Evolutionary conservation across 108 stramenopile species (phyloP).

Genomic region (Skeletonema marinoi): DNA sequence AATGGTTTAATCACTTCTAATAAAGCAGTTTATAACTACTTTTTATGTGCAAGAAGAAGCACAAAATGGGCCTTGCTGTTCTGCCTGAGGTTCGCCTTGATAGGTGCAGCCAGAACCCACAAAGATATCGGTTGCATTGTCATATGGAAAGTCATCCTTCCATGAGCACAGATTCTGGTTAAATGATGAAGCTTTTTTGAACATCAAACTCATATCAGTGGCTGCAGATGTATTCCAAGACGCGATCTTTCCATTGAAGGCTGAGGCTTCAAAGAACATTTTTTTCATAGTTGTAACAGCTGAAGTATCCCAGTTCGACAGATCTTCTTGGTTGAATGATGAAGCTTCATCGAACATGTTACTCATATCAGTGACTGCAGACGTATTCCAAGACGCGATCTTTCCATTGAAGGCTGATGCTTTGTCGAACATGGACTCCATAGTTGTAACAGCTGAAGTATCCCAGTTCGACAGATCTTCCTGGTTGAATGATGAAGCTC

Average conservation of each 20-base stretch:
- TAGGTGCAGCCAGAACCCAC: no score
- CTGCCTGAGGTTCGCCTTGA: no score
- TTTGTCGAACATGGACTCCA: conserved; percentile 32
- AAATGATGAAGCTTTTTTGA: no score
- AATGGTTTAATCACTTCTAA: no score
- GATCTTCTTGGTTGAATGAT: neutral
- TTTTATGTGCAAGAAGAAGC: no score
- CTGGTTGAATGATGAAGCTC: no score
- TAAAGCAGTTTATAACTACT: no score
- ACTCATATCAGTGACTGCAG: conserved; percentile 11
- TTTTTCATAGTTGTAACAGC: conserved; percentile 26
- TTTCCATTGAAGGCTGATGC: conserved; percentile 25
- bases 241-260: conserved; percentile 27
- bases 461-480: conserved; percentile 43
- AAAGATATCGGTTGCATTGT: no score
- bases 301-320: conserved; percentile 41
- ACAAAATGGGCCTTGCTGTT: no score
- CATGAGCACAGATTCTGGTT: no score
- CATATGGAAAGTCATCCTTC: no score
- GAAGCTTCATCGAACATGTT: no score
- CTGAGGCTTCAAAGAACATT: conserved; percentile 38
- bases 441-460: conserved; percentile 26
- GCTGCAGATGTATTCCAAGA: conserved; percentile 20
- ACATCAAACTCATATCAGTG: neutral
- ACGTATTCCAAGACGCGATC: conserved; percentile 20